phyloP scores from a whole-genome alignment of 1,139 yeast species.

The Geotrichum aggregatum region DNA sequence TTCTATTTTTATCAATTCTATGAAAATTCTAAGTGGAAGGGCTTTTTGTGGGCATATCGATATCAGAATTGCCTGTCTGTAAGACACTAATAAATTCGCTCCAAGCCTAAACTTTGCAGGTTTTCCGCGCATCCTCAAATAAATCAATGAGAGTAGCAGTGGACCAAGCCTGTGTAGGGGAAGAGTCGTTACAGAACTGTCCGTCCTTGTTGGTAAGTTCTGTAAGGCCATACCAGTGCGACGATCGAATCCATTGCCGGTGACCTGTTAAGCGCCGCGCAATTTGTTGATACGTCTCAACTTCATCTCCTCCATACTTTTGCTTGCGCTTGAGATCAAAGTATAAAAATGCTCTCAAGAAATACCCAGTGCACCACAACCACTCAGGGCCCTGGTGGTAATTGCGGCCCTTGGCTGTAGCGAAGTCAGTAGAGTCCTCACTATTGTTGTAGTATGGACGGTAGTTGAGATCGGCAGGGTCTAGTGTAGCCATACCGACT shows the following conservation, averaged over 20 bases:
- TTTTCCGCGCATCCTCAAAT: slow-evolving; percentile 52
- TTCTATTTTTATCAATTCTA: too few species aligned
- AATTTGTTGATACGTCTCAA: slow-evolving; percentile 44
- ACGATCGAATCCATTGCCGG: slow-evolving; percentile 61
- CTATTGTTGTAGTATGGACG: slow-evolving; percentile 82
- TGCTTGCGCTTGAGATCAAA: slow-evolving; percentile 47
- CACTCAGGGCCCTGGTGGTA: slow-evolving; percentile 99
- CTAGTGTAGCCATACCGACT: slow-evolving; percentile 85
- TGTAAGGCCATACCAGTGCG: slow-evolving; percentile 90
- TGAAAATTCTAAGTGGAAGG: too few species aligned
- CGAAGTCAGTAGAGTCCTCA: slow-evolving; percentile 78
- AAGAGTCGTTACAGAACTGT: slow-evolving; percentile 70
- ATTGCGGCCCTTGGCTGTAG: slow-evolving; percentile 91
- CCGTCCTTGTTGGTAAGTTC: slow-evolving; percentile 92
- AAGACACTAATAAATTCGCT: too few species aligned
- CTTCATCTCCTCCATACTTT: slow-evolving; percentile 20
- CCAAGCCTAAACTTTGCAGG: slow-evolving; percentile 21
- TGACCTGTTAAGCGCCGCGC: slow-evolving; percentile 58
- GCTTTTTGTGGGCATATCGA: too few species aligned
- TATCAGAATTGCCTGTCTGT: too few species aligned
- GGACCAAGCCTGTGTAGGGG: slow-evolving; percentile 98
- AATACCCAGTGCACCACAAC: slow-evolving; percentile 91
- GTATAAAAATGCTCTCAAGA: slow-evolving; percentile 64
- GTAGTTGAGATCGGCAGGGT: slow-evolving; percentile 87
- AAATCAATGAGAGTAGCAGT: slow-evolving; percentile 78